Evolutionary conservation across 768 basidiomycete species (phyloP), one percentile per base, ranked within the genome.

Genomic region (Lactarius hengduanensis): DNA sequence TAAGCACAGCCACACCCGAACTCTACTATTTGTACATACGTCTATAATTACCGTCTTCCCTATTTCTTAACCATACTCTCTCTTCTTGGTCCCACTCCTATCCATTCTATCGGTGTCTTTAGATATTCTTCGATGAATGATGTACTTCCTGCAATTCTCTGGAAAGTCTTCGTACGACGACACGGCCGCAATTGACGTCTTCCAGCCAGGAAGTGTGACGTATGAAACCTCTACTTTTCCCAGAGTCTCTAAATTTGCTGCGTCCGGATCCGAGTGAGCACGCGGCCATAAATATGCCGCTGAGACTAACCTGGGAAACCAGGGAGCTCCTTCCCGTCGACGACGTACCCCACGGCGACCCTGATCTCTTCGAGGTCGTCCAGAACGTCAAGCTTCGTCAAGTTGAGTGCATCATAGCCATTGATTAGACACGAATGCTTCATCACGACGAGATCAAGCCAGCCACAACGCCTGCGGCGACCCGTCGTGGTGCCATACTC

Each of bases 391-490:
- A 99, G 86, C 76, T 99, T 99, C 58, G 97, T 99, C 70, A 99
- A 83, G 78, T 99, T 99, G 68, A 98, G 80, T 56, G 78, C 75
- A 73, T 96, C 94, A 77, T 98, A 99, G 41, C 97, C 97, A 76
- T 99, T 99, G 83, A 99, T 93, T 68, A 92, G 78, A 74, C 82
- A 86, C 8, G 96, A 98, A 77, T 98, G 89, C 76, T 87, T 89
- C 82, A 99, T 84, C 50, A 98, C 94, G 63, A 98, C 93, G 16
- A 98, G 82, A 77, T 99, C 97, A 55, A 99, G 86, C 97, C 97
- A 99, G 15, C 97, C 97, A 77, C 95, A 94, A 62, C 97, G 90
- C 65, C 97, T 84, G 43, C 91, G 81, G 34, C 97, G 87, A 8
- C 97, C 97, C 0, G 97, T 99, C 1, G 95, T 97, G 30, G 86